A percentile compares a stretch with the other conserved stretches of the same genome.
Conservation (phyloP, 2,329 filamentous ascomycete species). For the Xylaria sp. region DNA sequence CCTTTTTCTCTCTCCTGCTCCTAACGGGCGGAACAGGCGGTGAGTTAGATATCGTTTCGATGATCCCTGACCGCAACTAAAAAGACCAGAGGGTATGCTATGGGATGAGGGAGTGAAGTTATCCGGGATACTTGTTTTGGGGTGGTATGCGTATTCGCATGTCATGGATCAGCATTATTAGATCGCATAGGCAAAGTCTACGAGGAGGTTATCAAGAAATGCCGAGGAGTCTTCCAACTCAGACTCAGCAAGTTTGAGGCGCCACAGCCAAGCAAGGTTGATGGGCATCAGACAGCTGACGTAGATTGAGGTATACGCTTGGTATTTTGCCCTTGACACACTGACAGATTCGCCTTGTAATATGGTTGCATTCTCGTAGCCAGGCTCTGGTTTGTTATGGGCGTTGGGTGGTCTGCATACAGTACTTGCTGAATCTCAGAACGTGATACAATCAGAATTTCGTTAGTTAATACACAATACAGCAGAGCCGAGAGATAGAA, state of each 20-base stretch:
- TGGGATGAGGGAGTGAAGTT: slow-evolving; percentile 18
- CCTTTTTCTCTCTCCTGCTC: neutral
- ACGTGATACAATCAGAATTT: neutral
- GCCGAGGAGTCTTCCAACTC: neutral
- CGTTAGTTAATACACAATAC: neutral
- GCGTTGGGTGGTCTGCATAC: neutral
- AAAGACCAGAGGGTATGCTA: neutral
- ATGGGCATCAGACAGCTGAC: too few relatives aligned
- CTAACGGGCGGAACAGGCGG: slow-evolving; percentile 17
- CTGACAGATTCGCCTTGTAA: neutral
- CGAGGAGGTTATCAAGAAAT: neutral
- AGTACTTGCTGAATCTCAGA: neutral
- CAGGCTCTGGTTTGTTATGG: neutral
- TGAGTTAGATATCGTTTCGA: slow-evolving; percentile 13
- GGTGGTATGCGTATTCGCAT: neutral
- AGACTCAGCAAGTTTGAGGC: neutral
- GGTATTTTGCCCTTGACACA: neutral
- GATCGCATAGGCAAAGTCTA: neutral
- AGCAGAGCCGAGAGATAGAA: neutral
- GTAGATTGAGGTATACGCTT: neutral
- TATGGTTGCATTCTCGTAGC: neutral
- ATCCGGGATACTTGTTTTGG: neutral
- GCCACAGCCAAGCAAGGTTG: neutral
- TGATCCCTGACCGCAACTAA: slow-evolving; percentile 6
- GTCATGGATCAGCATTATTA: neutral